Base-by-base conservation (phyloP, 352 stramenopile species). In the Phytophthora pseudosyringae region DNA sequence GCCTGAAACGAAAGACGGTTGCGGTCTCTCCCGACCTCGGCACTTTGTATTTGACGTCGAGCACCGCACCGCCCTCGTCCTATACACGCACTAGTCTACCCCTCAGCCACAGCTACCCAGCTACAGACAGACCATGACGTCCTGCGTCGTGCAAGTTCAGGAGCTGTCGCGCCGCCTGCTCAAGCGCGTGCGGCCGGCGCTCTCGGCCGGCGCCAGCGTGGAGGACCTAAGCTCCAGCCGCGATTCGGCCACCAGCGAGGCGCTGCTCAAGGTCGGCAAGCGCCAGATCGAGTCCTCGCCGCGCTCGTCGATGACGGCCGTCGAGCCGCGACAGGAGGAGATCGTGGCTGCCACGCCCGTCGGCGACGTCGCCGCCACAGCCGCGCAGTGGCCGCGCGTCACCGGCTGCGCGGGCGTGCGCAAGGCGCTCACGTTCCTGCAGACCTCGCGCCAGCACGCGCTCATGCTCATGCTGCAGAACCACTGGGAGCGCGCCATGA, bases 381-480 rank as follows among this genome's bases (percentile, higher is more conserved):
- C 32, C 1, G 66, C 44, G 12, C 31, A 71, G 9, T 89, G 80
- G 80, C 80, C 80, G 35, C 50, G 48, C 26, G 74, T 91, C 41
- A 75, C 52, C 5, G 76, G 78, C 46, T 89, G 81, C 61, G 80
- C 88, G 50, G 73, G 73, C 10, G 76, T 92, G 46, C 81, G 83
- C 64, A 88, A 89, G 33, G 81, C 83, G 16, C 60, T 90, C 13
- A 73, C 66, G 43, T 89, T 92, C 56, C 65, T 92, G 35, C 75
- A 88, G 58, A 89, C 76, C 9, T 92, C 83, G 18, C 69, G 79
- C 3, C 79, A 90, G 56, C 83, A 92, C 69, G 83, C 83, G n/a
- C 80, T 88, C 47, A 66, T 87, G 65, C 71, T 92, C 18, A 86
- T 90, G 75, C 65, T 89, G 40, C 79, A 90, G 68, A 92, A 92